These are phyloP conservation scores for Daedaleopsis sinensis DNA, from an alignment of 768 basidiomycete genomes.

Conservation along the genomic window DNA sequence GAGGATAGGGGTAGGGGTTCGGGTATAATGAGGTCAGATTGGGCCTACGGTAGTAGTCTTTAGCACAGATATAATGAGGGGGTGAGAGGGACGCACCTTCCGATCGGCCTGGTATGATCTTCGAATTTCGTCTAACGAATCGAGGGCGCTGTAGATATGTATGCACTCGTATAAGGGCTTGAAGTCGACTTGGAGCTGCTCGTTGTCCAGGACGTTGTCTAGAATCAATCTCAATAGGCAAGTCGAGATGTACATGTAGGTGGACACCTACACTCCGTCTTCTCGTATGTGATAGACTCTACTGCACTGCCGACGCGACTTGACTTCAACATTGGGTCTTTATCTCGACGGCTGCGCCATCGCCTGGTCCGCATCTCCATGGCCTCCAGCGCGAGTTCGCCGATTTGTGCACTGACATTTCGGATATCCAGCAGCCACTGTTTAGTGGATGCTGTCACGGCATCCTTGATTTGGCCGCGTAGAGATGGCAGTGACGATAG, in stretches of 20 bases:
- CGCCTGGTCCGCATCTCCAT: conserved; percentile 84
- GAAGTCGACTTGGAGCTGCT: conserved; percentile 88
- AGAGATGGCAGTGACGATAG: conserved; percentile 90
- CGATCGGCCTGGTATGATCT: conserved; percentile 96
- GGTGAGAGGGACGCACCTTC: conserved; percentile 54
- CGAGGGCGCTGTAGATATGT: conserved; percentile 91
- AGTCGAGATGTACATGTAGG: not conserved
- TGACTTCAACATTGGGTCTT: conserved; percentile 74
- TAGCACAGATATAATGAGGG: not conserved
- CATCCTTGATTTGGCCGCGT: conserved; percentile 86
- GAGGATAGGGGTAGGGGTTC: conserved; percentile 64
- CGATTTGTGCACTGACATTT: conserved; percentile 84
- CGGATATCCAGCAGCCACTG: conserved; percentile 96
- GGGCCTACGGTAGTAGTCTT: conserved; percentile 58
- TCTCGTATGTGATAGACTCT: conserved; percentile 90
- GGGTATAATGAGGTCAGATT: conserved; percentile 94
- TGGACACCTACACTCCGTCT: conserved; percentile 80
- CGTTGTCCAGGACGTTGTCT: conserved; percentile 94
- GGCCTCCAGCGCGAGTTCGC: conserved; percentile 82
- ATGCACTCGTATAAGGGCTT: conserved; percentile 95
- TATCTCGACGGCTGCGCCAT: conserved; percentile 85
- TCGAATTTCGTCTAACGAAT: conserved; percentile 88
- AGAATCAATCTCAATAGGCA: not conserved
- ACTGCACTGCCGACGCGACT: conserved; percentile 90
- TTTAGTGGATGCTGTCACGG: conserved; percentile 93